Evolutionary conservation across 768 basidiomycete species (phyloP).

Genomic region (Collybiopsis luxurians): DNA sequence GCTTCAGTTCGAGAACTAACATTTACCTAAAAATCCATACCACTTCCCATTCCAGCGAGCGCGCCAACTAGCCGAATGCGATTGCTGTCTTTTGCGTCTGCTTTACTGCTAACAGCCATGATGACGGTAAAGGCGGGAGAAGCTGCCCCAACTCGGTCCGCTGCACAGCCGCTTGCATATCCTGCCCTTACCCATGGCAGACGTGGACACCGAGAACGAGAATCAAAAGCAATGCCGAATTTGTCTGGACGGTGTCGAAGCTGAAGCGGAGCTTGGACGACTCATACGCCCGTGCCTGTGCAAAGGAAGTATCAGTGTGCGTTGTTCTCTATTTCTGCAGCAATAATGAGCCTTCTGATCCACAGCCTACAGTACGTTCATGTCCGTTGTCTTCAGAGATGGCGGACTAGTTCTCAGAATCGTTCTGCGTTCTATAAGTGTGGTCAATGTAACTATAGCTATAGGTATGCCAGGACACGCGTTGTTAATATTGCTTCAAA

Average conservation of each 20-base stretch:
- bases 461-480: constrained; percentile 71
- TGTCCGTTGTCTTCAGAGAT: constrained; percentile 71
- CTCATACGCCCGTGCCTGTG: constrained; percentile 83
- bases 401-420: constrained; percentile 65
- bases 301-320: constrained; percentile 72
- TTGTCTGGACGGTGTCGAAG: constrained; percentile 68
- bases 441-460: constrained; percentile 76
- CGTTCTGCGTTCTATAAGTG: constrained; percentile 73
- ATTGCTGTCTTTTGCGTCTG: constrained; percentile 13
- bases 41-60: constrained; percentile 59
- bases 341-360: background rate
- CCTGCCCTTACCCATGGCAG: constrained; percentile 4
- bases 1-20: background rate
- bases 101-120: background rate
- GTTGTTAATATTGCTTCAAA: constrained; percentile 77
- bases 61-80: constrained; percentile 53
- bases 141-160: background rate
- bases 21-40: constrained; percentile 29
- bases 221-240: constrained; percentile 78
- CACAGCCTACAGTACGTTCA: constrained; percentile 61
- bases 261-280: constrained; percentile 61
- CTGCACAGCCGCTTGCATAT: background rate
- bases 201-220: constrained; percentile 4
- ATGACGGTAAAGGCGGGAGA: background rate
- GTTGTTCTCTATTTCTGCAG: constrained; percentile 11